Conservation (phyloP, 163 green algal genomes). For the Chloromonas sp. region DNA sequence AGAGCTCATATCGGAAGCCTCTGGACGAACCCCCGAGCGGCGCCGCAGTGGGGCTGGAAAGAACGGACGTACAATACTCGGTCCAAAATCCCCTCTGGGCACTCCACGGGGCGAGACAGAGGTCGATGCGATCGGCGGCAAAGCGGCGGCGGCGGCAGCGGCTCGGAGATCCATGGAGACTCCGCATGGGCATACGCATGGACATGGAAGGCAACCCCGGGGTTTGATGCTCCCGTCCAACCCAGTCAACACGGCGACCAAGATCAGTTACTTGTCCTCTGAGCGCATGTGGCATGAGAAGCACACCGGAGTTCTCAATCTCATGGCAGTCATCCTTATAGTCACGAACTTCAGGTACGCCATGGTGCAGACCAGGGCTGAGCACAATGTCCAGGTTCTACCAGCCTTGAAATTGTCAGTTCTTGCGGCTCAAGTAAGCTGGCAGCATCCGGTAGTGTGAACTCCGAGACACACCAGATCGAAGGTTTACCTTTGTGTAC, state of each 20-base stretch:
- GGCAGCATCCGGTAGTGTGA: too few species aligned
- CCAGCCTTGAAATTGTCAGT: too few species aligned
- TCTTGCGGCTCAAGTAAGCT: too few species aligned
- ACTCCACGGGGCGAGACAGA: background rate
- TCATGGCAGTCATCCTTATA: constrained; percentile 74
- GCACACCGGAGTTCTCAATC: constrained; percentile 77
- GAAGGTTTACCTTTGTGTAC: too few species aligned
- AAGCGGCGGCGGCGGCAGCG: too few species aligned
- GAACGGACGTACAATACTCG: background rate
- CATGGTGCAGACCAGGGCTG: too few species aligned
- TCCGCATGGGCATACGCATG: background rate
- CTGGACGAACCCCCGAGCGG: too few species aligned
- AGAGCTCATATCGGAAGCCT: too few species aligned
- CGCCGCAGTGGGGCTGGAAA: background rate
- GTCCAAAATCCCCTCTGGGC: too few species aligned
- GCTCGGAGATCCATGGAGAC: background rate
- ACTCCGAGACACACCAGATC: too few species aligned
- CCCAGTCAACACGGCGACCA: constrained; percentile 48
- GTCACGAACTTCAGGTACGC: constrained; percentile 69
- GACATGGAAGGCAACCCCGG: constrained; percentile 1
- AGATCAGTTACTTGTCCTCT: constrained; percentile 55
- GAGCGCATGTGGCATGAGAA: constrained; percentile 55
- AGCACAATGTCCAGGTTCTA: too few species aligned
- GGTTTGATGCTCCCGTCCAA: constrained; percentile 27
- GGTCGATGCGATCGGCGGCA: background rate